Percentiles rank a stretch among this genome's conserved stretches.
phyloP scores from a whole-genome alignment of 2,329 filamentous ascomycete species.

The Microcera coccophila region DNA sequence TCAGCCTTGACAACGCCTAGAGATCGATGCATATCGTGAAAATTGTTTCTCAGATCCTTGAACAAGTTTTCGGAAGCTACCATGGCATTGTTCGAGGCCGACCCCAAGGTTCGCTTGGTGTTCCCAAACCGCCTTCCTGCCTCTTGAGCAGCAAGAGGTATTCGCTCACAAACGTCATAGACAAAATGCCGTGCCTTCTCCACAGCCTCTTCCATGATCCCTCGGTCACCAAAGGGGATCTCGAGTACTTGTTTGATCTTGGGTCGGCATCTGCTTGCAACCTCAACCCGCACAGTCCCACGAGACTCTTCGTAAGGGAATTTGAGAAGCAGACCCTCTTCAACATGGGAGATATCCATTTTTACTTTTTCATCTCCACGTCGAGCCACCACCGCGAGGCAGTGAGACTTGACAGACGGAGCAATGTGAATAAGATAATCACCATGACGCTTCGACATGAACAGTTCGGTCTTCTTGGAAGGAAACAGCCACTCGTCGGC shows the following conservation, averaged over 20 bases:
- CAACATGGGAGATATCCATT: conserved; percentile 45
- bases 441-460: conserved; percentile 36
- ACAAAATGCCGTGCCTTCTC: conserved; percentile 43
- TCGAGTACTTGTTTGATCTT: conserved; percentile 59
- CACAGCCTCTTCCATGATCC: conserved; percentile 41
- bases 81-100: conserved; percentile 30
- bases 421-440: conserved; percentile 55
- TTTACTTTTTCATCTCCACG: conserved; percentile 46
- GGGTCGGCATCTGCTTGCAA: conserved; percentile 56
- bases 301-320: conserved; percentile 53
- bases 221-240: conserved; percentile 53
- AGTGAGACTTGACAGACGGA: conserved; percentile 46
- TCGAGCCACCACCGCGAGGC: conserved; percentile 55
- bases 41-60: conserved; percentile 18
- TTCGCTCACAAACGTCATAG: conserved; percentile 38
- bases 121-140: conserved; percentile 36
- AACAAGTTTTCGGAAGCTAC: conserved; percentile 28
- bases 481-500: conserved; percentile 35
- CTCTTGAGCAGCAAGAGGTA: conserved; percentile 39
- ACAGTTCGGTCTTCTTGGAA: conserved; percentile 30
- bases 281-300: conserved; percentile 54
- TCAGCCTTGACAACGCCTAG: conserved; percentile 18
- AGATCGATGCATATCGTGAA: conserved; percentile 21
- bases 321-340: conserved; percentile 51
- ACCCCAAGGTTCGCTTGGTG: conserved; percentile 31